phyloP scores from a whole-genome alignment of 164 flowering plant genomes.

The Hamamelis virginiana region DNA sequence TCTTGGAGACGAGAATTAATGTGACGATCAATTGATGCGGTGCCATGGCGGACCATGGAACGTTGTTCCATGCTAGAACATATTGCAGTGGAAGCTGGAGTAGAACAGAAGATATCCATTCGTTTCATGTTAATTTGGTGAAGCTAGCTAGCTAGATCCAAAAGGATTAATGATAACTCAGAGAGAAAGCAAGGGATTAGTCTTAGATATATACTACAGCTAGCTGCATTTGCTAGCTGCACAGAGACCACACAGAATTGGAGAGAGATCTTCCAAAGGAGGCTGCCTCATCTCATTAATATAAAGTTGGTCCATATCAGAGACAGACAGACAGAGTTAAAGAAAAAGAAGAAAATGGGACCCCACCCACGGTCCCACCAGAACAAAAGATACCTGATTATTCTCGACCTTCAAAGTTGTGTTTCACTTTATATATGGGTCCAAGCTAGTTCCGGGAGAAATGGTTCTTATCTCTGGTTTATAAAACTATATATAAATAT shows the following conservation, averaged over 20 bases:
- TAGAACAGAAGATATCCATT: slow-evolving; percentile 66
- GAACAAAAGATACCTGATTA: slow-evolving; percentile 11
- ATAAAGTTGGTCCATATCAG: slow-evolving; percentile 23
- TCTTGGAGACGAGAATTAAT: slow-evolving; percentile 22
- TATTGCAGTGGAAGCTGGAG: slow-evolving; percentile 84
- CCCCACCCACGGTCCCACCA: slow-evolving; percentile 15
- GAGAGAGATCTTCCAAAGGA: slow-evolving; percentile 16
- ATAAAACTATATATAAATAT: no score
- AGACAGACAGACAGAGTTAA: slow-evolving; percentile 1
- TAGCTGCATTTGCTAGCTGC: neutral
- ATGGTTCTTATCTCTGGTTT: no score
- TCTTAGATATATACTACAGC: no score
- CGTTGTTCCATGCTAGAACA: slow-evolving; percentile 56
- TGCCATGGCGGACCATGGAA: slow-evolving; percentile 43
- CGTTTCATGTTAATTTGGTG: slow-evolving; percentile 46
- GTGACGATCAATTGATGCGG: slow-evolving; percentile 30
- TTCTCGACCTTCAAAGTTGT: slow-evolving; percentile 20
- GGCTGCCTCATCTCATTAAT: slow-evolving; percentile 25
- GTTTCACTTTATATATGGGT: slow-evolving; percentile 5
- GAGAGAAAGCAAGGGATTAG: slow-evolving; percentile 6
- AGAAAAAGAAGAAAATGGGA: slow-evolving; percentile 1
- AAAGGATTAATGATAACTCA: neutral
- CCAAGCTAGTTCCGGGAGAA: no score
- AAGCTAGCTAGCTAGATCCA: no score
- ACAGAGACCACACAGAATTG: slow-evolving; percentile 6